Evolutionary conservation across 2,329 filamentous ascomycete species (phyloP).

Genomic region (Aspergillus sp.): DNA sequence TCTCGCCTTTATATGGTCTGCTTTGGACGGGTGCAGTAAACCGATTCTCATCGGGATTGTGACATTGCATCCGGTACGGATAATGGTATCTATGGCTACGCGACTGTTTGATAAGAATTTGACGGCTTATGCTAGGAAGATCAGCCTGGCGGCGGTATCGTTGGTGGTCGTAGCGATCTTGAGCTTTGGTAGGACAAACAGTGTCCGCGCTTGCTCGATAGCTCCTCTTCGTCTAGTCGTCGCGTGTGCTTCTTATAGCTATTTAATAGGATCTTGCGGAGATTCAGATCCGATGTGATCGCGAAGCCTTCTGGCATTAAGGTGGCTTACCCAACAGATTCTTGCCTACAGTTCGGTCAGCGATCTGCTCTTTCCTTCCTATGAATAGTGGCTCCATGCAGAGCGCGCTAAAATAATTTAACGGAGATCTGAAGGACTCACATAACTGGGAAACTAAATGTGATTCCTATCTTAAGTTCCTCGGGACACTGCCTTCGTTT

Average conservation of each 20-base stretch:
- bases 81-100: slow-evolving; percentile 75
- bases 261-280: slow-evolving; percentile 53
- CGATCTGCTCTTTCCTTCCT: too few species aligned
- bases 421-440: slow-evolving; percentile 25
- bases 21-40: slow-evolving; percentile 63
- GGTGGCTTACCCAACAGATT: slow-evolving; percentile 52
- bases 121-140: slow-evolving; percentile 72
- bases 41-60: slow-evolving; percentile 69
- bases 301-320: slow-evolving; percentile 58
- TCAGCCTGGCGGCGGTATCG: slow-evolving; percentile 74
- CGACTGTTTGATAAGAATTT: slow-evolving; percentile 60
- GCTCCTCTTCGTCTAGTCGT: slow-evolving; percentile 35
- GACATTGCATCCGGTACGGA: slow-evolving; percentile 78
- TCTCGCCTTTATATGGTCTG: slow-evolving; percentile 48
- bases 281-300: slow-evolving; percentile 54
- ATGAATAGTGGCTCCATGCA: too few species aligned
- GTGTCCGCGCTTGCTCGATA: slow-evolving; percentile 45
- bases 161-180: slow-evolving; percentile 75
- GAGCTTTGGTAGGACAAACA: slow-evolving; percentile 60
- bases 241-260: slow-evolving; percentile 54
- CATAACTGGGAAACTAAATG: slow-evolving; percentile 52
- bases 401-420: background rate
- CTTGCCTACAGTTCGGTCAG: slow-evolving; percentile 40
- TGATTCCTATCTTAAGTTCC: slow-evolving; percentile 49
- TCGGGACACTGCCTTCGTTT: slow-evolving; percentile 37